These are phyloP conservation scores for Rhodomyrtus tomentosa DNA, from an alignment of 345 rosid genomes.

Conservation along the genomic window DNA sequence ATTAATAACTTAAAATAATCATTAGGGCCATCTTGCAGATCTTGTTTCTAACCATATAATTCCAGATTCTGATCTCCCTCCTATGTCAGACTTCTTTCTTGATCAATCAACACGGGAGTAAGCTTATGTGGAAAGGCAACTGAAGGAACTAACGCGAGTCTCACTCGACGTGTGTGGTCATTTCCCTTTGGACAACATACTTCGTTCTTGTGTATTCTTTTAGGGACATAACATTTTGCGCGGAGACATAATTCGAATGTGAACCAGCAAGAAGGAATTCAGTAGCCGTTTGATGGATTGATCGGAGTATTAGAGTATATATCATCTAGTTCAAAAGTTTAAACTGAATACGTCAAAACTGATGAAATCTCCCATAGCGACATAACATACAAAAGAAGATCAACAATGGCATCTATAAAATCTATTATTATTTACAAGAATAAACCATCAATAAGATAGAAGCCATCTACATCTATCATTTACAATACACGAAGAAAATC, in stretches of 20 bases:
- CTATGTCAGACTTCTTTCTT: neutral
- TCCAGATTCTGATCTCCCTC: neutral
- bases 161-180: neutral
- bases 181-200: neutral
- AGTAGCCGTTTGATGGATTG: neutral
- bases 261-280: neutral
- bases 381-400: neutral
- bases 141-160: neutral
- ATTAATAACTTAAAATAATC: neutral
- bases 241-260: neutral
- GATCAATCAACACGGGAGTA: neutral
- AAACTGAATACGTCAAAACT: neutral
- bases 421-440: neutral
- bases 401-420: neutral
- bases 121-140: neutral
- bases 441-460: neutral
- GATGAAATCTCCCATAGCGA: neutral
- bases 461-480: neutral
- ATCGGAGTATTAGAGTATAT: neutral
- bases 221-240: neutral
- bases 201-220: neutral
- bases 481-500: neutral
- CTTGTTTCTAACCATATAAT: neutral
- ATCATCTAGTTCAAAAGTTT: neutral
- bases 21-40: neutral